Conservation (phyloP, 202 grass and related monocot species). For the Schoenoplectus tabernaemontani region DNA sequence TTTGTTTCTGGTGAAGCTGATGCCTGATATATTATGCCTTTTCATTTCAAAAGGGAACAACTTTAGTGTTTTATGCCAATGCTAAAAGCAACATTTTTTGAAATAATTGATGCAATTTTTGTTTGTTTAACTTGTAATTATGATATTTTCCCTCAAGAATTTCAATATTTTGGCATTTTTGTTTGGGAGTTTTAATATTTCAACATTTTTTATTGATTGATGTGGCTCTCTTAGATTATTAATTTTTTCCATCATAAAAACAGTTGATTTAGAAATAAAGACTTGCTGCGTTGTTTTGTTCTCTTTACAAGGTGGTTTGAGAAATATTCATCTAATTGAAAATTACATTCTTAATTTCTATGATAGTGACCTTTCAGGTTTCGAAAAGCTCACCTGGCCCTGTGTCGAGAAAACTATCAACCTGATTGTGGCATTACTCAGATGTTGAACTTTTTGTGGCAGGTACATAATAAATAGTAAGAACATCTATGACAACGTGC, state of each 20-base stretch:
- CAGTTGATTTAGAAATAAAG: neutral
- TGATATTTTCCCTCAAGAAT: neutral
- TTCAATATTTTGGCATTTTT: neutral
- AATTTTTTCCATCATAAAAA: neutral
- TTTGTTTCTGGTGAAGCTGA: neutral
- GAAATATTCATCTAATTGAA: neutral
- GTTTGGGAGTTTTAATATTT: neutral
- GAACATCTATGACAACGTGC: constrained; percentile 13
- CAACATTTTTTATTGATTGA: neutral
- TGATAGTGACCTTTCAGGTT: neutral
- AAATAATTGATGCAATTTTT: neutral
- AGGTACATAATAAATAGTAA: constrained; percentile 1
- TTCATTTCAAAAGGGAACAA: neutral
- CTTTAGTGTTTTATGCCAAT: neutral
- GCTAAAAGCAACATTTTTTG: neutral
- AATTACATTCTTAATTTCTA: neutral
- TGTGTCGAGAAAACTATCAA: neutral
- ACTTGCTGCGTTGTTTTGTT: neutral
- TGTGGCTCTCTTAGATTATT: neutral
- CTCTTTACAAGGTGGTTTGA: neutral
- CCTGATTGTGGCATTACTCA: neutral
- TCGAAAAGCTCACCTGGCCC: neutral
- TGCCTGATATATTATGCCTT: neutral
- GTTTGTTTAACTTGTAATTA: neutral
- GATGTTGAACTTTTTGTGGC: neutral